These are phyloP conservation scores for Ceratocystis ficicola DNA, from an alignment of 2,329 filamentous ascomycete genomes.

Conservation along the genomic window DNA sequence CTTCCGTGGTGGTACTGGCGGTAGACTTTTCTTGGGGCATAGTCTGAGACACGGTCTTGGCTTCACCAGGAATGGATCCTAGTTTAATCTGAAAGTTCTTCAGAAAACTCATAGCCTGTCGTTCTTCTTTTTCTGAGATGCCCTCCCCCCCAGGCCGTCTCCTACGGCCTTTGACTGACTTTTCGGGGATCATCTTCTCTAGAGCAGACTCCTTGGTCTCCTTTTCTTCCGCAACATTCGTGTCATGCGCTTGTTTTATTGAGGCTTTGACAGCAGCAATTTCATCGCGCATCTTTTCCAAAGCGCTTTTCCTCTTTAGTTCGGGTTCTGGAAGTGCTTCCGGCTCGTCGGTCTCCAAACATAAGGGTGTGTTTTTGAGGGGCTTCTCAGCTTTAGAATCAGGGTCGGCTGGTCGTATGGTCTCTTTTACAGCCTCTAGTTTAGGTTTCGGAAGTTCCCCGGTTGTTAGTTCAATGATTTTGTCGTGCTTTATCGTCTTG, in stretches of 20 bases:
- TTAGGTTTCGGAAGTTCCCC: neutral
- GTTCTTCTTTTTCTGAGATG: constrained; percentile 32
- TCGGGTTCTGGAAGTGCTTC: constrained; percentile 22
- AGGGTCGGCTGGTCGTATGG: neutral
- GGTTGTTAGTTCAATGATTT: neutral
- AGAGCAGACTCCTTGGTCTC: constrained; percentile 55
- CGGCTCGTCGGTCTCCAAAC: constrained; percentile 15
- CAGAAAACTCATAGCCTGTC: constrained; percentile 25
- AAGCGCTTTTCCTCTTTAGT: constrained; percentile 30
- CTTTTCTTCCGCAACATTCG: constrained; percentile 34
- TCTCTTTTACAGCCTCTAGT: neutral
- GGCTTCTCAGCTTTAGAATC: neutral
- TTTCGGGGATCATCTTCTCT: constrained; percentile 62
- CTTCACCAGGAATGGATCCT: constrained; percentile 2
- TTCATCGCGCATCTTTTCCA: constrained; percentile 65
- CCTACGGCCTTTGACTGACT: constrained; percentile 54
- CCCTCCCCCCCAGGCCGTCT: constrained; percentile 46
- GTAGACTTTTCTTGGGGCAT: neutral
- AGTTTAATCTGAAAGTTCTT: constrained; percentile 19
- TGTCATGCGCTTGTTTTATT: constrained; percentile 51
- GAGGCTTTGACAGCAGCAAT: constrained; percentile 71
- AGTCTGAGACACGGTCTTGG: neutral
- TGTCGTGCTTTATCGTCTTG: constrained; percentile 6
- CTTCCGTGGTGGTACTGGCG: constrained; percentile 6
- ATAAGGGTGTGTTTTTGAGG: neutral